Evolutionary conservation across 345 rosid species (phyloP), one percentile per base, ranked within the genome.

Genomic region (Chamaenerion angustifolium): DNA sequence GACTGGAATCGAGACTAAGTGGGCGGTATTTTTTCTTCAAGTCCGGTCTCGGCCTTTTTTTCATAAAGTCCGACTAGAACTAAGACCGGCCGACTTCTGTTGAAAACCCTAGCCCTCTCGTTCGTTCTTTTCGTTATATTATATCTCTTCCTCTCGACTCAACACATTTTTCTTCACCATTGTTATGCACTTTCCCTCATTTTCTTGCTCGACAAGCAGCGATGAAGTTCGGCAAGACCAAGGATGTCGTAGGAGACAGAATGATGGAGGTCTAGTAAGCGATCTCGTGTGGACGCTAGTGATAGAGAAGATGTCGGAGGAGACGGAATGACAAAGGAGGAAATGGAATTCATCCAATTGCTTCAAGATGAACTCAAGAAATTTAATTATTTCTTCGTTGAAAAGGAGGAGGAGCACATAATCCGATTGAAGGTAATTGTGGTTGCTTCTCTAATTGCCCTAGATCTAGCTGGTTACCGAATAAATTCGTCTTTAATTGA

Each of bases 391-490:
- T 87, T 87, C 73, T 92, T 87, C 59, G 85, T 87, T 12, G 96
- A 92, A 71, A 72, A 92, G 51, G 98, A 92, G 79, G 98, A 92
- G 69, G 96, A 87, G 47, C 82, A 87, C 51, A 82, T 92, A 68
- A 92, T 92, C 62, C 64, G 76, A 56, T 71, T 87, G 54, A 92
- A n/a, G n/a, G n/a, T n/a, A n/a, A n/a, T n/a, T n/a, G n/a, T n/a
- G n/a, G n/a, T n/a, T n/a, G n/a, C n/a, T n/a, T n/a, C n/a, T n/a
- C n/a, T 23, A 23, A 23, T 23, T 23, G 27, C 27, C 27, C 27
- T 23, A 23, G 27, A 23, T 23, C 27, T 23, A 5, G 2, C 3
- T 23, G 27, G 27, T 2, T 23, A 23, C 3, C 27, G 27, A 2
- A 5, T 2, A 23, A 23, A 23, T 23, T 23, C 27, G 27, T 23